Conservation (phyloP, 305 asterid species). For the Rubia peregrina region DNA sequence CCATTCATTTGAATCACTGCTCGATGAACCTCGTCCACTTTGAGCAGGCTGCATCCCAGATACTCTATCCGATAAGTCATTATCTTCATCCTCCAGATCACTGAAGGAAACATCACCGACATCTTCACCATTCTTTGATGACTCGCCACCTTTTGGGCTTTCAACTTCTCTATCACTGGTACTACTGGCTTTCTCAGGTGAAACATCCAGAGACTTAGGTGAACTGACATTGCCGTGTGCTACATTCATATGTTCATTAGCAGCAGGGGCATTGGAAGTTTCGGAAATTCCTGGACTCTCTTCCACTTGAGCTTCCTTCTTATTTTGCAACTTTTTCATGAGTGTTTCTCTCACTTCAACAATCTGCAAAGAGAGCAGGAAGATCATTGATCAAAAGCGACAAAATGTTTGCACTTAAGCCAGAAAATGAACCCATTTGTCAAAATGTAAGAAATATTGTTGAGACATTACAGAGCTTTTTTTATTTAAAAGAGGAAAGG, state of each 20-base stretch:
- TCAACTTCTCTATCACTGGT: constrained; percentile 22
- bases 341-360: constrained; percentile 57
- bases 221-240: constrained; percentile 20
- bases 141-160: constrained; percentile 25
- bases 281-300: constrained; percentile 30
- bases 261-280: constrained; percentile 22
- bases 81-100: constrained; percentile 56
- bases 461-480: background rate
- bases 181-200: constrained; percentile 22
- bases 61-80: constrained; percentile 21
- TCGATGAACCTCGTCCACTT: constrained; percentile 26
- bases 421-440: background rate
- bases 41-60: constrained; percentile 24
- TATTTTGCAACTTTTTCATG: constrained; percentile 39
- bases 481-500: background rate
- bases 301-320: constrained; percentile 26
- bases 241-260: constrained; percentile 7
- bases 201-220: constrained; percentile 17
- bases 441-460: background rate
- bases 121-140: constrained; percentile 21
- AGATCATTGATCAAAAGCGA: constrained; percentile 8
- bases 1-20: constrained; percentile 42
- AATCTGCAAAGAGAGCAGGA: constrained; percentile 34
- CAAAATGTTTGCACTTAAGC: background rate
- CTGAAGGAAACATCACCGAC: constrained; percentile 58